phyloP scores from a whole-genome alignment of 345 rosid species.

The Eucalyptus cloeziana region DNA sequence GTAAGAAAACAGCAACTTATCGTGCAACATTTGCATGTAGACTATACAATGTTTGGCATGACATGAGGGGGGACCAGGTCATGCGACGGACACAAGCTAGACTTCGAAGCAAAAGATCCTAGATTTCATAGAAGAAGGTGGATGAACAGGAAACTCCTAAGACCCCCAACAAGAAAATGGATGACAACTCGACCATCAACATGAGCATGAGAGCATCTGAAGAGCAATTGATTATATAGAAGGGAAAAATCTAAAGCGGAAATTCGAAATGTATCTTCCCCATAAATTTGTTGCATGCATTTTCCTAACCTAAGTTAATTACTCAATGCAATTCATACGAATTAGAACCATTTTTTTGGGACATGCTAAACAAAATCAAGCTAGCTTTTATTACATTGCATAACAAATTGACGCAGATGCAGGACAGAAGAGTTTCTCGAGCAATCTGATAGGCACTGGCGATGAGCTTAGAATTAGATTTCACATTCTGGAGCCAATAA shows the following conservation, averaged over 20 bases:
- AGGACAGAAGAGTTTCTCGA: background rate
- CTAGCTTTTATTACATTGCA: background rate
- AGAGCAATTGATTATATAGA: background rate
- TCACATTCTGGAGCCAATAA: background rate
- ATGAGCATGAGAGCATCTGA: background rate
- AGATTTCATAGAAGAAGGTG: background rate
- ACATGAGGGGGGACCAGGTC: background rate
- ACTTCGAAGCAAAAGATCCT: background rate
- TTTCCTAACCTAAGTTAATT: background rate
- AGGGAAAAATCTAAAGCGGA: background rate
- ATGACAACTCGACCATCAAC: background rate
- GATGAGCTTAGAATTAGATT: background rate
- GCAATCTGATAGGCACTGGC: background rate
- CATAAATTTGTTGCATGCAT: background rate
- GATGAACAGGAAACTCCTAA: background rate
- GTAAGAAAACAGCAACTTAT: background rate
- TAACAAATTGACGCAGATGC: background rate
- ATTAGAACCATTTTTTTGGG: background rate
- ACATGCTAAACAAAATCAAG: background rate
- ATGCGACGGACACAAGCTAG: background rate
- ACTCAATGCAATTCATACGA: background rate
- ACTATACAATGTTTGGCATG: background rate
- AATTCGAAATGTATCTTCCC: background rate
- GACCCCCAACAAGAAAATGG: background rate
- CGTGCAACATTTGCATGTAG: background rate